Evolutionary conservation across 768 basidiomycete species (phyloP), one percentile per base, ranked within the genome.

Genomic region (Tremella yokohamensis): DNA sequence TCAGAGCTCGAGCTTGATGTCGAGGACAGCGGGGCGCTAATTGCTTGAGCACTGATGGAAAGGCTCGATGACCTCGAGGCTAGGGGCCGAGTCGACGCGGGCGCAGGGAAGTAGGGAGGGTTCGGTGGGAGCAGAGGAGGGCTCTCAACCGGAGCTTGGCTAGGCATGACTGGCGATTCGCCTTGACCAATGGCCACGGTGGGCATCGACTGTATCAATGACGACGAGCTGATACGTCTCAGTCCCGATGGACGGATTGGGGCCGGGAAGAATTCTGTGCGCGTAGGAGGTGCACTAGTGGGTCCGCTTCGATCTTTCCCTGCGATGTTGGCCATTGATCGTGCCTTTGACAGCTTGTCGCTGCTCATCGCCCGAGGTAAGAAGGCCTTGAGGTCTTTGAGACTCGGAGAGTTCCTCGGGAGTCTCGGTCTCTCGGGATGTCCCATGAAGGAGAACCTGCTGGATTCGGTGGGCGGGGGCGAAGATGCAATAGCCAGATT

Each of bases 61-160:
- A 34, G 29, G 29, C 29, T 34, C 4, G 29, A 34, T 6, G 29
- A 34, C 29, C 29, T 34, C 29, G 29, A 34, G 29, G 29, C 29
- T 11, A 34, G 29, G 29, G 29, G 38, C 47, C 29, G 42, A n/a
- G 22, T 51, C 3, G 54, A 56, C 13, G 37, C 44, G 12, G 59
- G 37, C 3, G 51, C 39, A 20, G 64, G 61, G 52, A 69, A 72
- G 55, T 66, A 71, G 8, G 70, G 66, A 22, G 70, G 70, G 37
- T 68, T 62, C 13, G 70, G 70, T 0, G 70, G 70, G 20, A 68
- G 49, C 3, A 72, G 61, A 24, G 70, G 70, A 11, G 70, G 70
- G 34, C 65, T 68, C 26, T 68, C 70, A n/a, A 63, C 59, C 20
- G 63, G 66, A 7, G 37, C 53, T 18, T 7, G 49, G 40, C 37